A percentile compares a stretch with the other conserved stretches of the same genome.
These are phyloP conservation scores for Nematocida displodere DNA, from an alignment of 371 early-diverging fungal genomes.

Conservation along the genomic window DNA sequence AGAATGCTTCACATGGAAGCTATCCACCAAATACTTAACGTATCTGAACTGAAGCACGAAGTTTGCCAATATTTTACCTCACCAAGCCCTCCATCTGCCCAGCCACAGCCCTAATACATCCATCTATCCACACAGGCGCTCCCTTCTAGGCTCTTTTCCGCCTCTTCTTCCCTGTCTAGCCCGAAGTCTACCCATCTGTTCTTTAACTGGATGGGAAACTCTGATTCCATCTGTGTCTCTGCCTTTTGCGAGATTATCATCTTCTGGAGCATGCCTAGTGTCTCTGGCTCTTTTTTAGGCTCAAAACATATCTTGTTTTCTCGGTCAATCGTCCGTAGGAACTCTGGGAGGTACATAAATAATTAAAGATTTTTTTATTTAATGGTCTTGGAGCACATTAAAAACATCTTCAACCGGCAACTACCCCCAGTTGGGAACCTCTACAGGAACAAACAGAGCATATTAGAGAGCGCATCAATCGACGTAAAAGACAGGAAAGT, in stretches of 20 bases:
- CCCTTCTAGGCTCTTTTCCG: neutral
- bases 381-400: slow-evolving; percentile 43
- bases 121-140: neutral
- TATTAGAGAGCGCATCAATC: slow-evolving; percentile 10
- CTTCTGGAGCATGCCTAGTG: too few species aligned
- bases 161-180: too few species aligned
- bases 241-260: too few species aligned
- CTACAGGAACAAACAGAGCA: slow-evolving; percentile 20
- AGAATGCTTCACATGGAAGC: slow-evolving; percentile 49
- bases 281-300: too few species aligned
- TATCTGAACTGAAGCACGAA: slow-evolving; percentile 13
- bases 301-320: too few species aligned
- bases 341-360: too few species aligned
- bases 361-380: slow-evolving; percentile 14
- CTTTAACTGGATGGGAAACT: neutral
- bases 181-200: too few species aligned
- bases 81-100: too few species aligned
- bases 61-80: slow-evolving; percentile 19
- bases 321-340: too few species aligned
- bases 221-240: too few species aligned
- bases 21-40: slow-evolving; percentile 30
- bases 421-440: slow-evolving; percentile 22
- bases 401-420: slow-evolving; percentile 14
- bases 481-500: neutral
- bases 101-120: neutral